Base-by-base conservation (phyloP, 1,284 basidiomycete genomes). In the Vanrija sp. region DNA sequence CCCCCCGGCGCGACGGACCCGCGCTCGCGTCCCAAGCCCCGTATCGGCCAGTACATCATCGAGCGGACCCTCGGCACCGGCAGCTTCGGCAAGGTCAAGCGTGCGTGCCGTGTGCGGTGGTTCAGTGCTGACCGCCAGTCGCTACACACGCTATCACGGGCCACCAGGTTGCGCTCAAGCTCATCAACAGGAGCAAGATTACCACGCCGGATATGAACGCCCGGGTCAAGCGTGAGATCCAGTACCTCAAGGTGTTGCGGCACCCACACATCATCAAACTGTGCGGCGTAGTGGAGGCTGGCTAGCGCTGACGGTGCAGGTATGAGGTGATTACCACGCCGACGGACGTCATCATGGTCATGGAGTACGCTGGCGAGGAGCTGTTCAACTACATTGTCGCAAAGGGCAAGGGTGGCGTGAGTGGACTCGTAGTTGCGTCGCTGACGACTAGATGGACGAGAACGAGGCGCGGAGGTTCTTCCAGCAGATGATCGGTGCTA, bases 71-170 rank as follows among this genome's bases (percentile, higher is more conserved):
- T 83, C 9, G 82, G 82, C 0, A 79, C 80, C 58, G 95, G 95
- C 18, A 94, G 91, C 14, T 98, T 98, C 78, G 95, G 94, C 56
- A 97, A 97, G 77, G 95, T 98, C 72, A 98, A 97, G 81, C 89
- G 93, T 95, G 76, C 77, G 91, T 73, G 16, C n/a, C 7, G 28
- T 10, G 28, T 28, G 28, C 7, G 28, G 28, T 7, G 21, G 21
- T 23, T 26, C 19, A 18, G 15, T 23, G 9, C 29, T 40, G 51
- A 26, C 29, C 38, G 7, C 46, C 74, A 97, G 92, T 95, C 82
- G 95, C 92, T 34, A 86, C 86, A 14, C 95, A 98, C 75, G 89
- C 89, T 43, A 84, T 97, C 64, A 98, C 95, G 0, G 92, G 93
- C 0, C 91, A 97, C 71, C 86, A 87, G 65, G 95, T 98, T 43